phyloP scores from a whole-genome alignment of 2,329 filamentous ascomycete genomes.

The Daldinia eschscholtzii region DNA sequence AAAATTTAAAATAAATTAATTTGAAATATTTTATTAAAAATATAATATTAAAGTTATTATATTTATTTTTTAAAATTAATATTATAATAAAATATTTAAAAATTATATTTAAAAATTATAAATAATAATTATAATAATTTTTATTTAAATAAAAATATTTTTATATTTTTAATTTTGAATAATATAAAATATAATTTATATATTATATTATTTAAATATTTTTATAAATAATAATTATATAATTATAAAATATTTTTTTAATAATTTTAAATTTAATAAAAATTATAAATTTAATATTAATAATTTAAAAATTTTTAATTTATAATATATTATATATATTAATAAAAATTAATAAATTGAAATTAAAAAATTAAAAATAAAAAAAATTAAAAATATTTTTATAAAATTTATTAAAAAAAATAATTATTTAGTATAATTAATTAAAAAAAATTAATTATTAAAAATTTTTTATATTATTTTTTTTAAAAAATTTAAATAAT shows the following conservation, averaged over 20 bases:
- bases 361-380: neutral
- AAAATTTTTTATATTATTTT: neutral
- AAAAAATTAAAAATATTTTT: neutral
- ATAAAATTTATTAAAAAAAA: neutral
- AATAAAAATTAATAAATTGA: neutral
- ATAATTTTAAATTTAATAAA: neutral
- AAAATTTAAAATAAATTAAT: slow-evolving; percentile 1
- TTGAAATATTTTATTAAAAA: slow-evolving; percentile 1
- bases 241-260: neutral
- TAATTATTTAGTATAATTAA: neutral
- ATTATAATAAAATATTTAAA: neutral
- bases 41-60: neutral
- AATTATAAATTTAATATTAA: neutral
- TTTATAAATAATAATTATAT: neutral
- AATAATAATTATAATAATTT: neutral
- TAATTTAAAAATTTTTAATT: neutral
- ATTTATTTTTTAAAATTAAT: slow-evolving; percentile 4
- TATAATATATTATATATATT: neutral
- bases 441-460: neutral
- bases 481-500: neutral
- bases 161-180: neutral
- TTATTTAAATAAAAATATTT: slow-evolving; percentile 5
- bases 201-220: neutral
- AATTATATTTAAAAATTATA: neutral
- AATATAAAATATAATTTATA: neutral